Evolutionary conservation across 2,329 filamentous ascomycete species (phyloP).

Genomic region (Pyrenophora teres): DNA sequence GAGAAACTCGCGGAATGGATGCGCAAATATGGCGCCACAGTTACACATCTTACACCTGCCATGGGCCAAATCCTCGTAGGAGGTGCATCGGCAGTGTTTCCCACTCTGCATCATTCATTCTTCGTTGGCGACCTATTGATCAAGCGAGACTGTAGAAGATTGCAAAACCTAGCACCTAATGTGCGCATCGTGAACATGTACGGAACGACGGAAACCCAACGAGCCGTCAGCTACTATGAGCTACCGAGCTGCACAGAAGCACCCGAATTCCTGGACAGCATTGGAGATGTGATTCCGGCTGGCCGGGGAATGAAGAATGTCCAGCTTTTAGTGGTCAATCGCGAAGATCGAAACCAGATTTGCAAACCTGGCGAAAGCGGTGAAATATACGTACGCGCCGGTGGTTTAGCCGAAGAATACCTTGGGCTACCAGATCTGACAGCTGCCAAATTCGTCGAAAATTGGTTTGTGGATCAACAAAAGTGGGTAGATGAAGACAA

Average conservation of each 20-base stretch:
- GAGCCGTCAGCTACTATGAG: conserved; percentile 82
- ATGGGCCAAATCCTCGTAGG: conserved; percentile 97
- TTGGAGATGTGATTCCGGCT: conserved; percentile 79
- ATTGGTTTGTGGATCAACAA: conserved; percentile 81
- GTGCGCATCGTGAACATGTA: conserved; percentile 83
- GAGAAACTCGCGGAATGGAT: conserved; percentile 91
- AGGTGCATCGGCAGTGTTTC: conserved; percentile 76
- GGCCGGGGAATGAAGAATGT: conserved; percentile 88
- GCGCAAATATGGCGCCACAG: conserved; percentile 71
- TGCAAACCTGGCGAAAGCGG: conserved; percentile 83
- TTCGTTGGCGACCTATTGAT: conserved; percentile 92
- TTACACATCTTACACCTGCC: conserved; percentile 89
- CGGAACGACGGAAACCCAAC: conserved; percentile 83
- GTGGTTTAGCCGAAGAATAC: conserved; percentile 83
- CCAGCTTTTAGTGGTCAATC: conserved; percentile 82
- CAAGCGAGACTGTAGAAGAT: conserved; percentile 75
- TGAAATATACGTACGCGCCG: conserved; percentile 82
- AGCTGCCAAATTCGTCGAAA: conserved; percentile 74
- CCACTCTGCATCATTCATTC: conserved; percentile 76
- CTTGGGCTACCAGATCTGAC: conserved; percentile 66
- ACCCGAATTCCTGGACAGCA: conserved; percentile 64
- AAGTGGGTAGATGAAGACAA: conserved; percentile 71
- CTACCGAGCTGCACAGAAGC: conserved; percentile 70
- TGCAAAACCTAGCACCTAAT: conserved; percentile 78
- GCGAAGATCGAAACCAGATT: conserved; percentile 66